A percentile compares a stretch with the other conserved stretches of the same genome.
Conservation (phyloP, 768 basidiomycete genomes). For the Naematelia aurantialba region DNA sequence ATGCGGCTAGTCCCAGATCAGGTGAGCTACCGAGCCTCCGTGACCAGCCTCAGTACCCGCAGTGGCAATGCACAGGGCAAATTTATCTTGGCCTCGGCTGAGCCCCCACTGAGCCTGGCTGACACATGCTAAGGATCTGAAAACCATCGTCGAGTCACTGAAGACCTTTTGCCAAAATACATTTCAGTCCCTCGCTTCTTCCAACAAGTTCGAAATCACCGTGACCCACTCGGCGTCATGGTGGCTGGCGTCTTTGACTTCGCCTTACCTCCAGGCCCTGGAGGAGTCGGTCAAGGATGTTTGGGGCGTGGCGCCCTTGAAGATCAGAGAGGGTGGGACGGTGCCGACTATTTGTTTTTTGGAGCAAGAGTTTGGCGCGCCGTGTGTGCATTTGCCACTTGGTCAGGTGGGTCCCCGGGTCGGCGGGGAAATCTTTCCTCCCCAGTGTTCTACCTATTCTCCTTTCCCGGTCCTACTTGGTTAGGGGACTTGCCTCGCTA, state of each 20-base stretch:
- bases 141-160: conserved; percentile 63
- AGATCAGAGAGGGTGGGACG: conserved; percentile 90
- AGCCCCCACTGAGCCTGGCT: conserved; percentile 1
- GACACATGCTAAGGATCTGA: conserved; percentile 54
- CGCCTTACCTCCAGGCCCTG: conserved; percentile 79
- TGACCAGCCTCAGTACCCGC: no score
- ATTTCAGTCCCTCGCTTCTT: conserved; percentile 63
- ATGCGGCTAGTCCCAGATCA: conserved; percentile 95
- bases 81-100: no score
- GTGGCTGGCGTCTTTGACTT: conserved; percentile 89
- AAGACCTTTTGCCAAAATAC: conserved; percentile 59
- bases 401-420: conserved; percentile 76
- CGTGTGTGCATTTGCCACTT: conserved; percentile 87
- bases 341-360: conserved; percentile 91
- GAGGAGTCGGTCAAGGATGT: conserved; percentile 77
- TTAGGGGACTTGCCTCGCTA: no score
- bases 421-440: no score
- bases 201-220: conserved; percentile 67
- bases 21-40: no score
- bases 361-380: conserved; percentile 84
- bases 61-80: no score
- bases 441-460: neutral
- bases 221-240: conserved; percentile 85
- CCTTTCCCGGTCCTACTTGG: no score
- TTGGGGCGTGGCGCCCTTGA: conserved; percentile 79